Evolutionary conservation across 257 asterid species (phyloP), one percentile per base, ranked within the genome.

Genomic region (Ballota nigra): DNA sequence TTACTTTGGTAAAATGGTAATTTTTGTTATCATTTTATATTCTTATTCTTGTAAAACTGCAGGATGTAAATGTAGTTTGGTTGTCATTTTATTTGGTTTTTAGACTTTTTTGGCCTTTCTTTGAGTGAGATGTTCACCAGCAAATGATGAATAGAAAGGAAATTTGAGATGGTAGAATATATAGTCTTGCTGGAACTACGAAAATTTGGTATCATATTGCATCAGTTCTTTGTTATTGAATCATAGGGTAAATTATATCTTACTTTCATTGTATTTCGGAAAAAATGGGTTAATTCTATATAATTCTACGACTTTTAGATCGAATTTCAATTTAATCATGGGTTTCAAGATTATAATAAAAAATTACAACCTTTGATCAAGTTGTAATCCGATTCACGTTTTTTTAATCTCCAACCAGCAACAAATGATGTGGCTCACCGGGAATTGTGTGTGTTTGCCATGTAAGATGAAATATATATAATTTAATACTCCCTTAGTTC

Each of bases 11-110:
- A 3, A 45, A 57, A 57, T 45, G n/a, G 11, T 19, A 47, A 13
- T 26, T 29, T 57, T 43, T 8, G 47, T 41, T 70, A 38, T 68
- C 53, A 19, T 77, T 63, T 57, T 19, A 68, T 43, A 33, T 68
- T 43, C 16, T 38, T 5, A 10, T 57, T 52, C 64, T 52, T 73
- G 72, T 75, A 76, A 53, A 69, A 78, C 67, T 65, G 68, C 76
- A 40, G 71, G 77, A 64, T 83, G 83, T 80, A 75, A 75, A 65
- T 80, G 77, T 76, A 51, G 43, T 53, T 59, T 73, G 73, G 9
- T 59, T 38, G 57, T 65, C 66, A 36, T 75, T 55, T 72, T 36
- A n/a, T 61, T 26, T 15, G 72, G 49, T 56, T 77, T n/a, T 38
- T 57, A 49, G 61, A 72, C 18, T 51, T 64, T 16, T n/a, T 36